A percentile compares a stretch with the other conserved stretches of the same genome.
Evolutionary conservation across 345 rosid genomes (phyloP).

Genomic region (Syzygium aromaticum): DNA sequence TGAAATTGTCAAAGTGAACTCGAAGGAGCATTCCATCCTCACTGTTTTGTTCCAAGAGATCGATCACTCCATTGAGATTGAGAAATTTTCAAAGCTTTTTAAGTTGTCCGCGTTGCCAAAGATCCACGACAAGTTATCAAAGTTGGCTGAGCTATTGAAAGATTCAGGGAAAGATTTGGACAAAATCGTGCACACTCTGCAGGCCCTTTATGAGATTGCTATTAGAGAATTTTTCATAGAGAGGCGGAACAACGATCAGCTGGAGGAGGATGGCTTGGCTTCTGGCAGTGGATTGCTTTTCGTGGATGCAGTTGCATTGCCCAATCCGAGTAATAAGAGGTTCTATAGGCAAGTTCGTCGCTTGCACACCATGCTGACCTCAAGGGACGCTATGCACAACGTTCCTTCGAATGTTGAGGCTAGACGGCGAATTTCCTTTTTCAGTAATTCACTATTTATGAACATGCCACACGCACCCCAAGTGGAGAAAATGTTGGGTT

Average conservation of each 20-base stretch:
- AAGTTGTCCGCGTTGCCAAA: conserved; percentile 55
- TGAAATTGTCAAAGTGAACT: conserved; percentile 44
- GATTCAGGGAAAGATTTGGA: conserved; percentile 38
- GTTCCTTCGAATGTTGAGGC: conserved; percentile 80
- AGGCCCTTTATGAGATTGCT: conserved; percentile 76
- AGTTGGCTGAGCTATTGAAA: conserved; percentile 44
- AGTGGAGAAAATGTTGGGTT: conserved; percentile 94
- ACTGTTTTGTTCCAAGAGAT: conserved; percentile 66
- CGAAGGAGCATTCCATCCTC: conserved; percentile 74
- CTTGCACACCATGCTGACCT: conserved; percentile 69
- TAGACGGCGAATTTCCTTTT: conserved; percentile 80
- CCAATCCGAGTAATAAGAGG: conserved; percentile 45
- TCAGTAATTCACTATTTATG: conserved; percentile 91
- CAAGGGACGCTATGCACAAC: conserved; percentile 77
- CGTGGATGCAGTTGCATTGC: conserved; percentile 60
- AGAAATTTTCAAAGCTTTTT: conserved; percentile 71
- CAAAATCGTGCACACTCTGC: conserved; percentile 64
- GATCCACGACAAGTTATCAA: conserved; percentile 53
- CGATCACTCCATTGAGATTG: conserved; percentile 50
- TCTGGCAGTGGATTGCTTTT: conserved; percentile 55
- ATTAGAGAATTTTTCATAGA: conserved; percentile 59
- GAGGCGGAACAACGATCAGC: conserved; percentile 48
- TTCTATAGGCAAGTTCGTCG: conserved; percentile 80
- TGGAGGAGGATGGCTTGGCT: conserved; percentile 58
- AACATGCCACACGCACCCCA: conserved; percentile 92